Conservation (phyloP, 2,329 filamentous ascomycete genomes). For the Fusarium pseudonygamai region DNA sequence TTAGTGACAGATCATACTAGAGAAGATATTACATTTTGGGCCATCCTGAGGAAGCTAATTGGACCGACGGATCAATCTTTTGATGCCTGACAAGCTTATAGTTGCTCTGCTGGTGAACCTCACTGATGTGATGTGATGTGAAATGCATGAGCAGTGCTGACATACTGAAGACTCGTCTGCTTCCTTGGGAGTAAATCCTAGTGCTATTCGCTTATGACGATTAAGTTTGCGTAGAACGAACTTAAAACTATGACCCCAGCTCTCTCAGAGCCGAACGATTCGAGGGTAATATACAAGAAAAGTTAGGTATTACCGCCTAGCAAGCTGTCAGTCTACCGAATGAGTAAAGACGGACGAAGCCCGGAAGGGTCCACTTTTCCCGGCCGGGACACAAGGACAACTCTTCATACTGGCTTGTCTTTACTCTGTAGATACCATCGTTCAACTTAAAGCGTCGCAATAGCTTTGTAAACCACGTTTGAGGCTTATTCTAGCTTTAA, state of each 20-base stretch:
- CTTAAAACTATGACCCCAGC: neutral
- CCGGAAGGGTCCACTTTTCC: neutral
- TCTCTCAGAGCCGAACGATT: neutral
- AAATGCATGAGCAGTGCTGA: neutral
- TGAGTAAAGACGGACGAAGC: neutral
- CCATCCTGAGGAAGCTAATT: neutral
- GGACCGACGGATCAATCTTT: neutral
- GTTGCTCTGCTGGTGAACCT: neutral
- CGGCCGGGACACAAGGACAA: neutral
- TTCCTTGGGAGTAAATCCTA: neutral
- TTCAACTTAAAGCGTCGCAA: no score
- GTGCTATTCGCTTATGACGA: neutral
- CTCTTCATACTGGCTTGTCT: neutral
- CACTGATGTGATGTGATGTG: neutral
- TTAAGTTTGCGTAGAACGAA: neutral
- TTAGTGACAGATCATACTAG: constrained; percentile 4
- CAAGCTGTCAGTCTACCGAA: neutral
- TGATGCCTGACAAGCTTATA: neutral
- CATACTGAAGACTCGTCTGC: neutral
- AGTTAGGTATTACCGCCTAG: neutral
- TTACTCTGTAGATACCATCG: neutral
- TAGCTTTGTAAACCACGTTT: neutral
- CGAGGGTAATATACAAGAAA: neutral
- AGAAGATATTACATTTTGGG: neutral
- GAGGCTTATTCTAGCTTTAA: neutral